Evolutionary conservation across 208 protist genomes (phyloP).

Genomic region (Trypanosoma melophagium): DNA sequence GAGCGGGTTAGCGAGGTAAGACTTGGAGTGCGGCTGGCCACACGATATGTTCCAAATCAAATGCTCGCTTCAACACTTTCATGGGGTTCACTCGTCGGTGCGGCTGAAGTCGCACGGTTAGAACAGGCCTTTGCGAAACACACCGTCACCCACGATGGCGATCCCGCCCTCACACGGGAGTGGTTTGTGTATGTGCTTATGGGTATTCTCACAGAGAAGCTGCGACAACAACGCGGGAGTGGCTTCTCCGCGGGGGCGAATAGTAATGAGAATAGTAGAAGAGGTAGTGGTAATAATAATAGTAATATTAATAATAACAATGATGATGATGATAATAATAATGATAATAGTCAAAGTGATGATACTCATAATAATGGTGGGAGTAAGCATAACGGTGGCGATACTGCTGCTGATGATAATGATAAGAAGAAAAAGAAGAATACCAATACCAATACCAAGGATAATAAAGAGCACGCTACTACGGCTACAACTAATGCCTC

Average conservation of each 20-base stretch:
- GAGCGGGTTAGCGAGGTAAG: constrained; percentile 14
- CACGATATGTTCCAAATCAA: constrained; percentile 76
- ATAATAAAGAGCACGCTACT: no score
- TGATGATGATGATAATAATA: no score
- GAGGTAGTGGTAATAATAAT: background rate
- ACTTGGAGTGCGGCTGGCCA: constrained; percentile 48
- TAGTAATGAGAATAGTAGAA: background rate
- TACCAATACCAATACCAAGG: background rate
- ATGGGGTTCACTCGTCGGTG: constrained; percentile 54
- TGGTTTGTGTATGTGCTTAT: constrained; percentile 65
- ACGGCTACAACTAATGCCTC: no score
- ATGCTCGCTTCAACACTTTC: constrained; percentile 57
- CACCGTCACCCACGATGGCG: constrained; percentile 36
- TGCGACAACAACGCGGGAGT: no score
- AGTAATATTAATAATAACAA: no score
- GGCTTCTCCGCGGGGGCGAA: background rate
- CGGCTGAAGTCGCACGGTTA: constrained; percentile 38
- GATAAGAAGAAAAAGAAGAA: background rate
- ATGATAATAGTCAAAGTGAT: no score
- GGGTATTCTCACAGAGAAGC: constrained; percentile 33
- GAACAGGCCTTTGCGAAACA: constrained; percentile 6
- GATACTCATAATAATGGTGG: no score
- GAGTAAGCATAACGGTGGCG: no score
- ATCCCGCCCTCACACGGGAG: constrained; percentile 52
- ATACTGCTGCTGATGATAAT: no score